phyloP scores from a whole-genome alignment of 192 early-diverging fungal genomes.

The Entophlyctis luteolus region DNA sequence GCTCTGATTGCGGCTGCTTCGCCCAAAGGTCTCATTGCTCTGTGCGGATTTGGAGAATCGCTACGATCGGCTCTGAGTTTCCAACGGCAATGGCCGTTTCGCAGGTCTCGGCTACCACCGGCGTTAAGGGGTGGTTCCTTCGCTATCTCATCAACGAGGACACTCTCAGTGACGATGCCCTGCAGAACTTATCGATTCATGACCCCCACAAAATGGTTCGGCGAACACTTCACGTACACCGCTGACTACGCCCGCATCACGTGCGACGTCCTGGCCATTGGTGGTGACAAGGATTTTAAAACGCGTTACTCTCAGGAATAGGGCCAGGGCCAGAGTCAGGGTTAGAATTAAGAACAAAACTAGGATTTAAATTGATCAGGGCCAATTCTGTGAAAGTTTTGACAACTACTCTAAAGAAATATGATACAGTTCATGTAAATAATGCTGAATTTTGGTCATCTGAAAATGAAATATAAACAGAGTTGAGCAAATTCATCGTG shows the following conservation, averaged over 20 bases:
- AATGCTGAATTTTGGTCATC: too few species aligned
- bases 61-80: background rate
- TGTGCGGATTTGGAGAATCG: background rate
- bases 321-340: too few species aligned
- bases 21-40: background rate
- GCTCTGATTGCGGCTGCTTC: background rate
- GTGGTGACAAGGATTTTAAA: background rate
- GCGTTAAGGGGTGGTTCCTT: background rate
- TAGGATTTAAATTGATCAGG: too few species aligned
- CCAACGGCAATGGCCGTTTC: background rate
- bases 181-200: too few species aligned
- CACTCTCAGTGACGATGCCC: too few species aligned
- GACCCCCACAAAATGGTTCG: background rate
- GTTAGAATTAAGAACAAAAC: too few species aligned
- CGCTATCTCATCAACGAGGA: background rate
- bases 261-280: background rate
- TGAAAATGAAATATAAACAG: too few species aligned
- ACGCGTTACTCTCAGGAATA: background rate
- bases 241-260: background rate
- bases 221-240: background rate
- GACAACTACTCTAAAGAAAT: too few species aligned
- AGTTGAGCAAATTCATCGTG: too few species aligned
- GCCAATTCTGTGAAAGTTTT: too few species aligned
- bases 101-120: background rate
- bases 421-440: too few species aligned